Base-by-base conservation (phyloP, 441 rosid species). In the Pelargonium fulgidum region DNA sequence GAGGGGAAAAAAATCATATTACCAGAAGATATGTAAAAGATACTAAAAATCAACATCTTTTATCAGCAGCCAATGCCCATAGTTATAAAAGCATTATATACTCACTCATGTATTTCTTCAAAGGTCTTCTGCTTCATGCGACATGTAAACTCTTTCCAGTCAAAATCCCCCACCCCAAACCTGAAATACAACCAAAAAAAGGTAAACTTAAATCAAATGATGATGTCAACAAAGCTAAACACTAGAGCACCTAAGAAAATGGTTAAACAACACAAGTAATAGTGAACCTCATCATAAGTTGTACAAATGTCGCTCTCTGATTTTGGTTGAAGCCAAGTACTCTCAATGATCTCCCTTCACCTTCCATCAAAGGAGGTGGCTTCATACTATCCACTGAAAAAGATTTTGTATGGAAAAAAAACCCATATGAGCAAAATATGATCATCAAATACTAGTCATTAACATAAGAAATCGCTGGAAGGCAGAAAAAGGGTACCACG, bases 281-380 rank as follows among this genome's bases (percentile, higher is more conserved):
- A n/a, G n/a, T n/a, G n/a, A n/a, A n/a, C 98, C 99, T 89, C 97
- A 92, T 92, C 80, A 95, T 71, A 64, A 91, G 82, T 79, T 92
- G 96, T 13, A 95, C 95, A 85, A 95, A 92, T 20, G 88, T 86
- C 65, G 95, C 96, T 81, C 99, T 90, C 85, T 92, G 98, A 73
- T 83, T 95, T 77, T 89, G 97, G 78, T 86, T 92, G 84, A 92
- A 95, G 61, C 99, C 98, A 59, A 95, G 75, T 22, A 95, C 97
- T 81, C 90, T 84, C 75, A 95, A 92, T 61, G 99, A 88, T 70
- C 89, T 87, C 73, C 99, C 99, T 77, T 92, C 99, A 66, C 99
- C 98, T 84, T 95, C 99, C 98, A 92, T 95, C 77, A 95, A 77
- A 71, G 99, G 97, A 81, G 79, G 66, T 13, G 96, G 89, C 73